Evolutionary conservation across 805 yeast genomes (phyloP).

Genomic region (Ogataea paraovalis): DNA sequence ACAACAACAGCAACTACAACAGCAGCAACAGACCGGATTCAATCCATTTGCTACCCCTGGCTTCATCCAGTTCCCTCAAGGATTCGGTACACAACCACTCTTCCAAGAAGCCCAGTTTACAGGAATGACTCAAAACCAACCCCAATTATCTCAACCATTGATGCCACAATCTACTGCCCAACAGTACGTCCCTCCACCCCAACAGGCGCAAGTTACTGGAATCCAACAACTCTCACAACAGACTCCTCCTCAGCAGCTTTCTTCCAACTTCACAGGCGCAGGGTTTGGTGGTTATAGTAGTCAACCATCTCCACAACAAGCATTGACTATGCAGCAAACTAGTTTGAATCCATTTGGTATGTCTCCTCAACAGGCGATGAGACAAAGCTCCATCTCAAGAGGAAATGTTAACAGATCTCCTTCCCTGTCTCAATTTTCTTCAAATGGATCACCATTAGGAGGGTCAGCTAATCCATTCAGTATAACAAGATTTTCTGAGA

Average conservation of each 20-base stretch:
- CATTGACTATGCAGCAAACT: slow-evolving; percentile 13
- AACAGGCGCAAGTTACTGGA: slow-evolving; percentile 5
- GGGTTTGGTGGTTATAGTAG: slow-evolving; percentile 55
- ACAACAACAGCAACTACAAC: slow-evolving; percentile 7
- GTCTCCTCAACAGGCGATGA: slow-evolving; percentile 22
- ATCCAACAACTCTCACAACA: slow-evolving; percentile 4
- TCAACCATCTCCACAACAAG: slow-evolving; percentile 12
- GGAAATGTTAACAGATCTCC: slow-evolving; percentile 22
- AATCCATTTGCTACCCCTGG: slow-evolving; percentile 23
- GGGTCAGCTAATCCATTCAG: slow-evolving; percentile 26
- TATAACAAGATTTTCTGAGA: slow-evolving; percentile 18
- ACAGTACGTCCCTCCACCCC: slow-evolving; percentile 11
- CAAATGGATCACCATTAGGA: not conserved
- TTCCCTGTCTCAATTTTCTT: slow-evolving; percentile 30
- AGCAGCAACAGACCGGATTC: slow-evolving; percentile 20
- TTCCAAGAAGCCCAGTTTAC: slow-evolving; percentile 6
- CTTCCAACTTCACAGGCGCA: slow-evolving; percentile 41
- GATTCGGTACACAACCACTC: not conserved
- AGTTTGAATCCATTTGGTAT: slow-evolving; percentile 11
- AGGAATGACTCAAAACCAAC: slow-evolving; percentile 1
- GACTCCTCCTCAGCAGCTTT: slow-evolving; percentile 3
- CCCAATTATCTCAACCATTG: not conserved
- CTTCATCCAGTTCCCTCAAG: slow-evolving; percentile 2
- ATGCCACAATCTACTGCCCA: slow-evolving; percentile 3
- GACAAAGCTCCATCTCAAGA: slow-evolving; percentile 17